Base-by-base conservation (phyloP, 2,329 filamentous ascomycete species). In the Sporothrix inflata region DNA sequence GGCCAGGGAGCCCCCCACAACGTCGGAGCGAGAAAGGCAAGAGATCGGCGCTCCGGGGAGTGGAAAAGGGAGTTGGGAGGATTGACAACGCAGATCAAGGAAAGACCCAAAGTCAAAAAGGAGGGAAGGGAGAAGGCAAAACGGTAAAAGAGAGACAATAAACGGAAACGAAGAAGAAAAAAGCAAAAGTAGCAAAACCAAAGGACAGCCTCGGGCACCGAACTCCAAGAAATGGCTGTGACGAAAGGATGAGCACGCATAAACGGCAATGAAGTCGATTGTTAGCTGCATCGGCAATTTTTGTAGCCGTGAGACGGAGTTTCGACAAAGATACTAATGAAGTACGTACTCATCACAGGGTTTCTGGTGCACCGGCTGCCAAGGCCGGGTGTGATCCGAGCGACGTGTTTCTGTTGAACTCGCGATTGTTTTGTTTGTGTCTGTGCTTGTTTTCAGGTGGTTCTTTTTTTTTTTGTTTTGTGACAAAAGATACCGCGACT, bases 61-160 rank as follows among this genome's bases (percentile, higher is more conserved):
- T 55, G 51, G 51, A 55, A 55, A 30, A n/a, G 45, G 45, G 30
- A 34, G 30, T 34, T 3, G 30, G 30, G 14, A 6, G 14, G 53
- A 55, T 19, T 34, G 53, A 34, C 53, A 63, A 16, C 21, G 60
- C 60, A 63, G 60, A 63, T 63, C 60, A 27, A 42, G 38, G n/a
- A 38, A 38, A 60, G 16, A 9, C 21, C 8, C 49, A 34, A n/a
- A 21, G 51, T 16, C 24, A 24, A 24, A 30, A 34, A 24, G 5
- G 45, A 47, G 45, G 49, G n/a, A 53, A 55, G 14, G 24, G 53
- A 12, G 12, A 55, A 12, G 24, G 11, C 49, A 55, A 55, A 55
- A 55, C 53, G 30, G 55, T 8, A 61, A 61, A 61, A 21, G 57
- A 61, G 34, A 61, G 57, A 21, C 30, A 61, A 21, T 19, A 40